These are phyloP conservation scores for Ceratocystis diversiconidia DNA, from an alignment of 2,329 filamentous ascomycete genomes.

Conservation along the genomic window DNA sequence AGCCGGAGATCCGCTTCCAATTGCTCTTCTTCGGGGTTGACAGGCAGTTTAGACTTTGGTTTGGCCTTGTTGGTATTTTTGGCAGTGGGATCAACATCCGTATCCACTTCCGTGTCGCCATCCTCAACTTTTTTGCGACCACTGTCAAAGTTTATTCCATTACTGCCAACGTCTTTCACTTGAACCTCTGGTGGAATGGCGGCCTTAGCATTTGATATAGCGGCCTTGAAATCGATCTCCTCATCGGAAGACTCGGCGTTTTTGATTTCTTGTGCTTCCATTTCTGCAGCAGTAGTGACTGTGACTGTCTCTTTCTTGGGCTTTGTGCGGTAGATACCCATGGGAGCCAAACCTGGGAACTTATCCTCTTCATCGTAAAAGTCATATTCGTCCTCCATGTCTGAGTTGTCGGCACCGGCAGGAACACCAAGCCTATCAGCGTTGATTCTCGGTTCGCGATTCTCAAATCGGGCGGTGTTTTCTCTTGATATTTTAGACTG, in stretches of 20 bases:
- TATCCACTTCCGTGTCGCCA: constrained; percentile 21
- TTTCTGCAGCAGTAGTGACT: constrained; percentile 16
- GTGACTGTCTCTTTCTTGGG: constrained; percentile 15
- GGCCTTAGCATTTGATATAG: constrained; percentile 15
- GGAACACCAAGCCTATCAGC: constrained; percentile 37
- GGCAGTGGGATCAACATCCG: constrained; percentile 20
- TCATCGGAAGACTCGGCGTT: constrained; percentile 14
- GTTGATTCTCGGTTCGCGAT: constrained; percentile 38
- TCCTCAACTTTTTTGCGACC: constrained; percentile 21
- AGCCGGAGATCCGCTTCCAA: constrained; percentile 29
- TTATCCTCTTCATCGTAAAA: constrained; percentile 29
- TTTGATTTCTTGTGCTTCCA: constrained; percentile 13
- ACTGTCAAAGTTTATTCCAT: constrained; percentile 33
- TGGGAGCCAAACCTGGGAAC: constrained; percentile 31
- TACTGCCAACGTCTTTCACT: constrained; percentile 36
- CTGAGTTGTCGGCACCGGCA: constrained; percentile 29
- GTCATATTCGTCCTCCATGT: constrained; percentile 34
- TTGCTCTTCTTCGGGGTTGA: constrained; percentile 23
- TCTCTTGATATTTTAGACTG: constrained; percentile 23
- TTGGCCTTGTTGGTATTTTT: constrained; percentile 21
- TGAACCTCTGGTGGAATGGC: constrained; percentile 34
- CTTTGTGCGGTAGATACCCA: constrained; percentile 35
- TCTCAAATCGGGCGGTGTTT: constrained; percentile 22
- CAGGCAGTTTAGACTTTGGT: constrained; percentile 17
- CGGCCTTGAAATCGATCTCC: constrained; percentile 17